Conservation (phyloP, 192 early-diverging fungal genomes). For the Phlyctochytrium bullatum region DNA sequence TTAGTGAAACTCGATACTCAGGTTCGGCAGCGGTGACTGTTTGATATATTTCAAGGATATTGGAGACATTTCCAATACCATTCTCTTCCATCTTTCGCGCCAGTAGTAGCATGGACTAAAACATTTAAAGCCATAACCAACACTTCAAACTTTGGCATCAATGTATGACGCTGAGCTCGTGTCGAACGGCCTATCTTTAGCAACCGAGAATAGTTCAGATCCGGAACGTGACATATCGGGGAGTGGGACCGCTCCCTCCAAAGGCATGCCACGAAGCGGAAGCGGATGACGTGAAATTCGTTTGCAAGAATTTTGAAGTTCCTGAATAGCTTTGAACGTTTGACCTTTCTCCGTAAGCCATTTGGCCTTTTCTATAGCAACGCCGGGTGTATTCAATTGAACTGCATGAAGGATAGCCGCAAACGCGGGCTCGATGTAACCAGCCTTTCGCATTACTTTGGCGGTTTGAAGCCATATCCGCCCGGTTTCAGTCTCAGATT, state of each 20-base stretch:
- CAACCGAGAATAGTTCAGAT: background rate
- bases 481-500: conserved; percentile 37
- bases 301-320: conserved; percentile 31
- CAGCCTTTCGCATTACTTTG: conserved; percentile 52
- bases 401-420: conserved; percentile 57
- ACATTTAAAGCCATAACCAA: background rate
- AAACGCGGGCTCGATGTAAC: conserved; percentile 56
- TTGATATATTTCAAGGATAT: conserved; percentile 43
- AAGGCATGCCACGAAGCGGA: too few relatives aligned
- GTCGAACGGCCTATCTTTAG: background rate
- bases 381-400: conserved; percentile 32
- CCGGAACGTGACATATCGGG: background rate
- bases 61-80: conserved; percentile 31
- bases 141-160: conserved; percentile 12
- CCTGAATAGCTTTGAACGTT: conserved; percentile 52
- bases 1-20: conserved; percentile 29
- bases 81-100: conserved; percentile 59
- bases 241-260: too few relatives aligned
- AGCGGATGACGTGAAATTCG: too few relatives aligned
- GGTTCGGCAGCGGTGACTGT: conserved; percentile 24
- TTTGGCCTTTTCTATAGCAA: conserved; percentile 58
- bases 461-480: conserved; percentile 67
- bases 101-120: conserved; percentile 48
- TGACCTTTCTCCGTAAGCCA: conserved; percentile 52
- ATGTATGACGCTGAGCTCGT: conserved; percentile 2